A percentile compares a stretch with the other conserved stretches of the same genome.
Evolutionary conservation across 768 basidiomycete species (phyloP).

Genomic region (Kwoniella newhampshirensis): DNA sequence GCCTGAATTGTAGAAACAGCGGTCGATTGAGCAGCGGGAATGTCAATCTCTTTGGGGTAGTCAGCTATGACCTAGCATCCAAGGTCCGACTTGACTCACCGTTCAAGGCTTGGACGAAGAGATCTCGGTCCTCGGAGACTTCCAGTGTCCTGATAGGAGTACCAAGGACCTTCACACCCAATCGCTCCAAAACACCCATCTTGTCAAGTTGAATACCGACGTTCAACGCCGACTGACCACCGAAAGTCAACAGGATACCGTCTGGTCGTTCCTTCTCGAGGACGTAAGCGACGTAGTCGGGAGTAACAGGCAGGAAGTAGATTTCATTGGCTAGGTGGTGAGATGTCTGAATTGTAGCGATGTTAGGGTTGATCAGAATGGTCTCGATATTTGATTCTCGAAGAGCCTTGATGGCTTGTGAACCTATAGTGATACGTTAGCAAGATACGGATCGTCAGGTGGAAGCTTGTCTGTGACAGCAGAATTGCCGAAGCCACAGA

Average conservation of each 20-base stretch:
- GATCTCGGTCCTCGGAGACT: slow-evolving; percentile 92
- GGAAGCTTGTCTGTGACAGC: too few relatives aligned
- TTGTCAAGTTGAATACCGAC: slow-evolving; percentile 94
- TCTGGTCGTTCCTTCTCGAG: slow-evolving; percentile 98
- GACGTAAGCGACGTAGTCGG: slow-evolving; percentile 97
- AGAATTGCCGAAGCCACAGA: not conserved
- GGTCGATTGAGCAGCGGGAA: slow-evolving; percentile 91
- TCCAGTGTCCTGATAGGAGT: slow-evolving; percentile 93
- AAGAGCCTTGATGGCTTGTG: slow-evolving; percentile 96
- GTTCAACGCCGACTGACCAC: slow-evolving; percentile 95
- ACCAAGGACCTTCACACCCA: slow-evolving; percentile 89
- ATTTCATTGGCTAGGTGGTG: slow-evolving; percentile 95
- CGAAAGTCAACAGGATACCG: slow-evolving; percentile 94
- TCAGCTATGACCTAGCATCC: not conserved
- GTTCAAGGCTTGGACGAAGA: slow-evolving; percentile 94
- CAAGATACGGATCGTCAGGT: too few relatives aligned
- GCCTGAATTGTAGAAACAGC: slow-evolving; percentile 95
- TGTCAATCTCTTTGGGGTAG: slow-evolving; percentile 77
- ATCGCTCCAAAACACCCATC: slow-evolving; percentile 91
- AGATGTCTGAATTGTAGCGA: slow-evolving; percentile 98
- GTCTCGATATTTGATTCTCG: slow-evolving; percentile 91
- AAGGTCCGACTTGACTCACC: slow-evolving; percentile 58
- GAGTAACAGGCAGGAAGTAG: slow-evolving; percentile 93
- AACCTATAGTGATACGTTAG: slow-evolving; percentile 59
- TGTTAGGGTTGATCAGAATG: slow-evolving; percentile 97